A percentile compares a stretch with the other conserved stretches of the same genome.
These are phyloP conservation scores for Vitis cinerea DNA, from an alignment of 164 flowering plant species.

Conservation along the genomic window DNA sequence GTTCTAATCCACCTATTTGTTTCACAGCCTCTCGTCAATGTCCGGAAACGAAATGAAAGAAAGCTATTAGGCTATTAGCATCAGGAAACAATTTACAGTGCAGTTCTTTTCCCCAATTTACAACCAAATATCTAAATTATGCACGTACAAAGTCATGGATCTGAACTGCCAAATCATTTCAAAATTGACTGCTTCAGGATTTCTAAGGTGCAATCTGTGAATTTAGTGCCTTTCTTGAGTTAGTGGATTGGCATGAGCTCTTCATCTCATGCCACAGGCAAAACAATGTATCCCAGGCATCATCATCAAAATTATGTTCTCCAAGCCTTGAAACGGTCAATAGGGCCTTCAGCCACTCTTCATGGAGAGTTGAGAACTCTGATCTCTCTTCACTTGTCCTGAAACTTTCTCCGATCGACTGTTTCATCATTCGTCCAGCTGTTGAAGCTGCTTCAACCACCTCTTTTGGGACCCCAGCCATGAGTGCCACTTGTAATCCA, in stretches of 20 bases:
- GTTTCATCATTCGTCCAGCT: slow-evolving; percentile 64
- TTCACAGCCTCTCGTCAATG: too few relatives aligned
- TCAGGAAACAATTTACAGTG: background rate
- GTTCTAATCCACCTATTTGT: too few relatives aligned
- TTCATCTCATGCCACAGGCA: slow-evolving; percentile 91
- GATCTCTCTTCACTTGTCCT: slow-evolving; percentile 76
- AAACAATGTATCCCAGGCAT: slow-evolving; percentile 65
- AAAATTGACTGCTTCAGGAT: too few relatives aligned
- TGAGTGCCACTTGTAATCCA: slow-evolving; percentile 84
- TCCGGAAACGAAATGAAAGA: too few relatives aligned
- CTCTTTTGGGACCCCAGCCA: slow-evolving; percentile 80
- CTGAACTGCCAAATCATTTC: background rate
- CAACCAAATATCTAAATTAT: background rate
- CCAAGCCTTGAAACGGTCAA: slow-evolving; percentile 30
- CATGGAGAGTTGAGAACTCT: slow-evolving; percentile 85
- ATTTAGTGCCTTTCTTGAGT: background rate
- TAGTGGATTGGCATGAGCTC: slow-evolving; percentile 25
- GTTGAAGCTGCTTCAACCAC: slow-evolving; percentile 71
- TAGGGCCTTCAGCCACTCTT: slow-evolving; percentile 68
- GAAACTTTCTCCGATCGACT: slow-evolving; percentile 55
- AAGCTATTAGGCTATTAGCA: background rate
- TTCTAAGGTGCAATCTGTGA: background rate
- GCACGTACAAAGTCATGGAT: background rate
- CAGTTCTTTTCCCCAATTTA: too few relatives aligned
- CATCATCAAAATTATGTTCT: slow-evolving; percentile 32